Conservation (phyloP, 2,329 filamentous ascomycete genomes). For the Xylariales sp. region DNA sequence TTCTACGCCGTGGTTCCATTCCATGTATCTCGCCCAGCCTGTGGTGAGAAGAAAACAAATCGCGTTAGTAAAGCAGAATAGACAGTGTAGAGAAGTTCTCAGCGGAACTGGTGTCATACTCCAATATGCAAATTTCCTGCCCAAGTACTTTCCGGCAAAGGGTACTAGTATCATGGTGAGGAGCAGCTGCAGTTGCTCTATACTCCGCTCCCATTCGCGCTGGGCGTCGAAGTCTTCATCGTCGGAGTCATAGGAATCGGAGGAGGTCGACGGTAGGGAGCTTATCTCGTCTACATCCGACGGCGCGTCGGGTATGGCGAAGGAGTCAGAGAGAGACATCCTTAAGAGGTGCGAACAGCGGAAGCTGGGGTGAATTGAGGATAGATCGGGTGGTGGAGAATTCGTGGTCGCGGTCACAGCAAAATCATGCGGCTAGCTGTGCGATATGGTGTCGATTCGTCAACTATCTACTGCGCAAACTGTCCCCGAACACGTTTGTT, state of each 20-base stretch:
- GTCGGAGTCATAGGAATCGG: constrained; percentile 45
- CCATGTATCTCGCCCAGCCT: constrained; percentile 94
- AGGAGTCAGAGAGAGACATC: constrained; percentile 41
- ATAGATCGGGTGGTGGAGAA: no score
- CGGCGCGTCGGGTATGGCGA: constrained; percentile 44
- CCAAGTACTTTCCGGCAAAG: constrained; percentile 91
- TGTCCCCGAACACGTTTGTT: no score
- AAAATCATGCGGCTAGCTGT: no score
- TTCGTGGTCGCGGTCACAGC: no score
- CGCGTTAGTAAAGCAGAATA: no score
- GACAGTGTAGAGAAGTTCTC: no score
- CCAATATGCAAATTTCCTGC: constrained; percentile 93
- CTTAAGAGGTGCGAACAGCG: no score
- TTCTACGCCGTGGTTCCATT: constrained; percentile 84
- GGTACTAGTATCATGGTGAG: constrained; percentile 93
- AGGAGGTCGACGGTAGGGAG: constrained; percentile 59
- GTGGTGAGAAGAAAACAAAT: not conserved
- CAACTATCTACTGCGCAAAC: no score
- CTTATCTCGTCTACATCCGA: constrained; percentile 56
- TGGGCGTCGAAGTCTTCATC: constrained; percentile 80
- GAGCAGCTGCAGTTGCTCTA: constrained; percentile 90
- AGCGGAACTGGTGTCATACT: constrained; percentile 55
- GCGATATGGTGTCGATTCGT: no score
- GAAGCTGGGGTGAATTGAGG: no score
- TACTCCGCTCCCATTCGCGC: constrained; percentile 87